phyloP scores from a whole-genome alignment of 2,329 filamentous ascomycete species.

The Penicillium hesseltinei region DNA sequence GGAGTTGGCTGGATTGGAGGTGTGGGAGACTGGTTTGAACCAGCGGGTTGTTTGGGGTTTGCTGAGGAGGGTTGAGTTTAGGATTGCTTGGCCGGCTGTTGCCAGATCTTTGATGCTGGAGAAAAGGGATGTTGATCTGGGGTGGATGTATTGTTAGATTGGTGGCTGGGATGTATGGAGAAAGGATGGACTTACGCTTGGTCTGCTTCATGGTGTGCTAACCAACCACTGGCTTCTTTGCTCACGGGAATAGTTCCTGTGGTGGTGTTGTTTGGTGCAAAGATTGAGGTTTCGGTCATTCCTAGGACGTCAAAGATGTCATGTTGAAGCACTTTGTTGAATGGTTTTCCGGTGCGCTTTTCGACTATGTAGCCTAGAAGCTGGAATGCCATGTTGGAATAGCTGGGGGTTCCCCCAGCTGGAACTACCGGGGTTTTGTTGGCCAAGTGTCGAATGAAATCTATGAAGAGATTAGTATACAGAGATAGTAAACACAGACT shows the following conservation, averaged over 20 bases:
- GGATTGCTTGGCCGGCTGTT: conserved; percentile 30
- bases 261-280: neutral
- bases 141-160: neutral
- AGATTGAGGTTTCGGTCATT: neutral
- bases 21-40: conserved; percentile 42
- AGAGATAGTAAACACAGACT: too few relatives aligned
- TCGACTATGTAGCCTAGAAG: conserved; percentile 41
- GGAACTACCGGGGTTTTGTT: neutral
- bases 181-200: neutral
- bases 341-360: neutral
- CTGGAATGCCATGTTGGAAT: conserved; percentile 42
- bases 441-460: neutral
- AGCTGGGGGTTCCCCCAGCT: conserved; percentile 28
- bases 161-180: neutral
- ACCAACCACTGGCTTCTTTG: neutral
- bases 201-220: neutral
- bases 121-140: neutral
- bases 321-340: neutral
- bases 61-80: conserved; percentile 33
- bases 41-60: conserved; percentile 38
- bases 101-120: neutral
- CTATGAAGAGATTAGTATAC: neutral
- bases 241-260: neutral
- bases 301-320: neutral
- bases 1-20: neutral